Evolutionary conservation across 768 basidiomycete species (phyloP), one percentile per base, ranked within the genome.

Genomic region (Erythrobasidium yunnanense): DNA sequence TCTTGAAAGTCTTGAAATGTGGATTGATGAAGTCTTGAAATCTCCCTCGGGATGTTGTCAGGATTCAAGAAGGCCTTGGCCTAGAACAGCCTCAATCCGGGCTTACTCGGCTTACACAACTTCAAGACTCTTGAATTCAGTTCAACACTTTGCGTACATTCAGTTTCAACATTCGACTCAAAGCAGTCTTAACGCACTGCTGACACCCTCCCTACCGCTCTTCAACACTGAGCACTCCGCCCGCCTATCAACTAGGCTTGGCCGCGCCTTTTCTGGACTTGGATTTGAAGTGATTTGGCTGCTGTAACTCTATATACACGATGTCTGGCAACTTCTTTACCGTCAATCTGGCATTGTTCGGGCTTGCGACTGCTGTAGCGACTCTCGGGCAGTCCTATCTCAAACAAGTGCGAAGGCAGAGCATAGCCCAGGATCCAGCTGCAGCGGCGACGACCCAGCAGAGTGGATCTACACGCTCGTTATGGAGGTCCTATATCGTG

Each of bases 381-480:
- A 63, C 60, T 23, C 23, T 63, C 20, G 60, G 45, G 29, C 60
- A 63, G 47, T 13, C 47, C 60, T 63, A 63, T 49, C 49, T 63
- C 46, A 63, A 63, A 49, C 46, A 33, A 20, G n/a, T 32, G 46
- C 42, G 60, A 49, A 20, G 56, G 60, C 46, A 63, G 27, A 42
- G 11, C n/a, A 11, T 42, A n/a, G 38, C 11, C 38, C n/a, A 46
- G 33, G 20, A 25, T 49, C 27, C 49, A 18, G 46, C 47, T 50
- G 45, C 42, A 20, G 25, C 49, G 13, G 47, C 60, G 20, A 15
- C 54, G 7, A 11, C 54, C 7, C 54, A 27, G 11, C 60, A 63
- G 47, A 50, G 47, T 32, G 60, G 60, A 8, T 63, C 60, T n/a
- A 38, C 46, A 32, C 32, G 60, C 15, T 63, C 60, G 27, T 29